Evolutionary conservation across 305 asterid genomes (phyloP).

Genomic region (Plantago rigida): DNA sequence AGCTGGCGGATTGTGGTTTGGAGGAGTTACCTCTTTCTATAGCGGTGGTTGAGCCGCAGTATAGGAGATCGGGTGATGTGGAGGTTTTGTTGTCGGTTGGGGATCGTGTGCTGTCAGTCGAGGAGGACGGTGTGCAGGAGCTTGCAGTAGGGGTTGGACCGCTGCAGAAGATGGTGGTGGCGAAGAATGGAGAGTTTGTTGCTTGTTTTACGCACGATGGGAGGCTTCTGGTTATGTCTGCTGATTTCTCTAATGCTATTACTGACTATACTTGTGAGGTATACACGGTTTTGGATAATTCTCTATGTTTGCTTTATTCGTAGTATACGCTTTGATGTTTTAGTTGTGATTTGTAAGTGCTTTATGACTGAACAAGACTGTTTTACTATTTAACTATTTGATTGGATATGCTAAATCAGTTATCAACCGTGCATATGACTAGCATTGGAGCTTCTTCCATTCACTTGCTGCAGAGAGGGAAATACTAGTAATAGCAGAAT

Average conservation of each 20-base stretch:
- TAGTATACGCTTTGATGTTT: not conserved
- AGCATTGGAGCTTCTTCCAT: conserved; percentile 12
- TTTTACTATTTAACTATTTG: too few species aligned
- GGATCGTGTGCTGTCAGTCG: conserved; percentile 71
- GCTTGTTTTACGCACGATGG: conserved; percentile 89
- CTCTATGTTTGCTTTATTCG: conserved; percentile 9
- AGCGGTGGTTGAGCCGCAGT: conserved; percentile 95
- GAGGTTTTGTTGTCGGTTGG: conserved; percentile 76
- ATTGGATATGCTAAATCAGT: not conserved
- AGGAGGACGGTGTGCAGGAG: conserved; percentile 81
- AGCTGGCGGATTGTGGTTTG: conserved; percentile 65
- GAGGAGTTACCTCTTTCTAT: conserved; percentile 81
- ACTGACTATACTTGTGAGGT: conserved; percentile 82
- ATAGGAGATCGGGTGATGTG: conserved; percentile 85
- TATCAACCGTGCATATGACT: conserved; percentile 4
- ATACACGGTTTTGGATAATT: not conserved
- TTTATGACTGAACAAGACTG: too few species aligned
- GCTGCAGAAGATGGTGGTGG: conserved; percentile 80
- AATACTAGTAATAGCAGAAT: not conserved
- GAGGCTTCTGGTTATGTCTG: conserved; percentile 70
- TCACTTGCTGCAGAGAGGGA: conserved; percentile 14
- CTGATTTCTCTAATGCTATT: conserved; percentile 61
- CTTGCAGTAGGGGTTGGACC: conserved; percentile 69
- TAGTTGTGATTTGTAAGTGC: too few species aligned
- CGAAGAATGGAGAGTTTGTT: conserved; percentile 70